These are phyloP conservation scores for Pleurostoma richardsiae DNA, from an alignment of 2,329 filamentous ascomycete species.

Conservation along the genomic window DNA sequence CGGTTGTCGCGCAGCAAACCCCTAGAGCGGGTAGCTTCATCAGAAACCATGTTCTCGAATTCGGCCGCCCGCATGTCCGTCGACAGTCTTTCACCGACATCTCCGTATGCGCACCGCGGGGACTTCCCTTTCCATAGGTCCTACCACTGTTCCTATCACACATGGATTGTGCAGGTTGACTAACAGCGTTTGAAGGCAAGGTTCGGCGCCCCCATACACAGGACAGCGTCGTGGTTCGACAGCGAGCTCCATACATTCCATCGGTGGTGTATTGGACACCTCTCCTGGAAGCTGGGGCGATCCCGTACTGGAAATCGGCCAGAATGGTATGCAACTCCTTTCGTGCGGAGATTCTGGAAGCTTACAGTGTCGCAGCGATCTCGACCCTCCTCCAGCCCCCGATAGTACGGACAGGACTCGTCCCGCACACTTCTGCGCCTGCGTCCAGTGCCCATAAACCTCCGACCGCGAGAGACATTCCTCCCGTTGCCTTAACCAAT, in stretches of 20 bases:
- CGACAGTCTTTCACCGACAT: constrained; percentile 54
- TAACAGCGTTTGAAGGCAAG: constrained; percentile 31
- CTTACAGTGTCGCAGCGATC: constrained; percentile 56
- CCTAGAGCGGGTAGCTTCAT: constrained; percentile 3
- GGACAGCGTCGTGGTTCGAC: constrained; percentile 69
- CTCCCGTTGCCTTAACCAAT: constrained; percentile 85
- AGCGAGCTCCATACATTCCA: constrained; percentile 81
- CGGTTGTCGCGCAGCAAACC: constrained; percentile 6
- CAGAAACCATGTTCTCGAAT: constrained; percentile 53
- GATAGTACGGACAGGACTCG: constrained; percentile 80
- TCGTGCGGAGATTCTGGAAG: neutral
- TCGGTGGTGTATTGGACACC: constrained; percentile 77
- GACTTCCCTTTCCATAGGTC: constrained; percentile 59
- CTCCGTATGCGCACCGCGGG: constrained; percentile 41
- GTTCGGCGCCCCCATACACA: constrained; percentile 39
- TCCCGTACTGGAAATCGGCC: constrained; percentile 64
- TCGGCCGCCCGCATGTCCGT: constrained; percentile 57
- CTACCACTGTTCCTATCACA: constrained; percentile 6
- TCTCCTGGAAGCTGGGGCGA: constrained; percentile 51
- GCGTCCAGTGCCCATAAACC: constrained; percentile 70
- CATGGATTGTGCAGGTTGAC: constrained; percentile 7
- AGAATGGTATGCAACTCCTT: constrained; percentile 60
- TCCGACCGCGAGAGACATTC: constrained; percentile 84
- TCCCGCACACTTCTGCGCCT: constrained; percentile 70
- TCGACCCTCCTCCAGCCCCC: constrained; percentile 89